Conservation (phyloP, 2,329 filamentous ascomycete species). For the Iodosphaeria phyllophila region DNA sequence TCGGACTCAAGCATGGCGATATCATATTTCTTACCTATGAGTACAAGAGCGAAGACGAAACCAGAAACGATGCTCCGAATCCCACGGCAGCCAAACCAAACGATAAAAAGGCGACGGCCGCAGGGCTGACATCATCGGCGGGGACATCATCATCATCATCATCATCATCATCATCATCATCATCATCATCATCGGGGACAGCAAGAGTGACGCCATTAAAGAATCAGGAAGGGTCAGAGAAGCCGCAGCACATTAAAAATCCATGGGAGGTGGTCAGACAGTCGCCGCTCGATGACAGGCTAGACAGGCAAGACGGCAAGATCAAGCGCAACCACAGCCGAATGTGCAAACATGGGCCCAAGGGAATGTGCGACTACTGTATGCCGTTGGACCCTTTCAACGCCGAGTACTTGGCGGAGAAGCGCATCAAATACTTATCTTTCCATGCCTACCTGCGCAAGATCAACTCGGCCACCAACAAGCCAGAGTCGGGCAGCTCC, state of each 20-base stretch:
- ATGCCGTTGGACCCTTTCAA: conserved; percentile 94
- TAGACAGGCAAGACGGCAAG: conserved; percentile 76
- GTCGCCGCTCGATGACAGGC: conserved; percentile 65
- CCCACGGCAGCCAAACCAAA: conserved; percentile 11
- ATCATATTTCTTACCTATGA: conserved; percentile 76
- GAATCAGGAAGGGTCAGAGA: no score
- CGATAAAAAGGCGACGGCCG: conserved; percentile 18
- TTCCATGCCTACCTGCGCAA: conserved; percentile 92
- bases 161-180: no score
- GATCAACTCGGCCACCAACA: conserved; percentile 91
- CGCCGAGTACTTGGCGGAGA: conserved; percentile 71
- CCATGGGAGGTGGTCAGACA: conserved; percentile 88
- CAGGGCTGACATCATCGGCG: no score
- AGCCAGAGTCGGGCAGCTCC: conserved; percentile 79
- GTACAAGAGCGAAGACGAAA: conserved; percentile 33
- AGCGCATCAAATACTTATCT: conserved; percentile 97
- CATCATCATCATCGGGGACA: conserved; percentile 25
- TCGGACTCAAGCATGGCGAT: conserved; percentile 61
- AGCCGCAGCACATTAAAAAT: conserved; percentile 54
- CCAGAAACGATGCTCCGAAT: no score
- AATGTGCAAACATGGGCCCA: conserved; percentile 85
- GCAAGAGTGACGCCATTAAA: conserved; percentile 52
- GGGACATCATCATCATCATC: no score
- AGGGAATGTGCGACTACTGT: conserved; percentile 99
- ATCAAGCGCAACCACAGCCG: conserved; percentile 14